Evolutionary conservation across 805 yeast species (phyloP).

Genomic region (Yueomyces sp.): DNA sequence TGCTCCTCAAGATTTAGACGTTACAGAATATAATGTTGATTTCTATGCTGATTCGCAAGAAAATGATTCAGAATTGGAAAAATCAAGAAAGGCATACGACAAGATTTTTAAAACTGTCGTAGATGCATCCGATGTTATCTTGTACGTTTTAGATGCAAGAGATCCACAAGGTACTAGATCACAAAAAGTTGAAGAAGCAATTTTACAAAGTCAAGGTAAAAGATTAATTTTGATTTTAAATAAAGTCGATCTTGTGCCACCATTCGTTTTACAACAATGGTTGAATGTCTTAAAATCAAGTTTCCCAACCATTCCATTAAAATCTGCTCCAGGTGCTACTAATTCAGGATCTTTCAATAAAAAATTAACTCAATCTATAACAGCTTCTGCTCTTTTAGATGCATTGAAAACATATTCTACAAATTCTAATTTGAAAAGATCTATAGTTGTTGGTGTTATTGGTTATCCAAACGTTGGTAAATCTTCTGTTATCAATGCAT

Average conservation of each 20-base stretch:
- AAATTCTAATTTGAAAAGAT: constrained; percentile 73
- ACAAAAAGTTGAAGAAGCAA: constrained; percentile 79
- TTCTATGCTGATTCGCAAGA: constrained; percentile 32
- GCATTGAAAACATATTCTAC: constrained; percentile 78
- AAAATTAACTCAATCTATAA: constrained; percentile 52
- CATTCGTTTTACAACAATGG: constrained; percentile 76
- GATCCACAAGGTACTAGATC: constrained; percentile 95
- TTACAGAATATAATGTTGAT: constrained; percentile 36
- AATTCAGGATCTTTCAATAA: constrained; percentile 59
- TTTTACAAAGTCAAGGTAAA: constrained; percentile 61
- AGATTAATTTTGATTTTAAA: constrained; percentile 76
- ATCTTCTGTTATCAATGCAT: constrained; percentile 84
- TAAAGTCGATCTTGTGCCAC: constrained; percentile 88
- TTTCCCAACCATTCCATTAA: constrained; percentile 87
- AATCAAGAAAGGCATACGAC: constrained; percentile 83
- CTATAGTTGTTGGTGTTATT: constrained; percentile 86
- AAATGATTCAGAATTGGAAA: constrained; percentile 41
- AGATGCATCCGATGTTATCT: constrained; percentile 79
- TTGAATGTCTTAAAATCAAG: constrained; percentile 58
- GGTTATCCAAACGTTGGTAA: constrained; percentile 98
- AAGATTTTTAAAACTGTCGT: constrained; percentile 88
- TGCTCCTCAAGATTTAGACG: constrained; percentile 33
- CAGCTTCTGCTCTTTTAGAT: constrained; percentile 62
- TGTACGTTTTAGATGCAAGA: constrained; percentile 93
- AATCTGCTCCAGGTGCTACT: constrained; percentile 64